A percentile compares a stretch with the other conserved stretches of the same genome.
Conservation (phyloP, 2,329 filamentous ascomycete species). For the Sporothrix dimorphospora region DNA sequence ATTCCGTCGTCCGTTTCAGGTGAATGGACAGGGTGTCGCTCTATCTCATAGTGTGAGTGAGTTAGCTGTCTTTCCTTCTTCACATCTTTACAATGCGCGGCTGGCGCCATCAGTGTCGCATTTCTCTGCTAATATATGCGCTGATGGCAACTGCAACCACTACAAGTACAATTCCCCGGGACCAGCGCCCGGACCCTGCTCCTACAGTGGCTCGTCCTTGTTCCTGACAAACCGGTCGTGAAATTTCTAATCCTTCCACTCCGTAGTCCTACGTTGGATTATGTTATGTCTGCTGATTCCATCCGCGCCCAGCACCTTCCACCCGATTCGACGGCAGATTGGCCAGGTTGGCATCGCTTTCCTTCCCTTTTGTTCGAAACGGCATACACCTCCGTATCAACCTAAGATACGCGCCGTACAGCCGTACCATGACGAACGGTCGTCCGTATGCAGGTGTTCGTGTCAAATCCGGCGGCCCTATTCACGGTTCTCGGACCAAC, state of each 20-base stretch:
- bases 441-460: not conserved
- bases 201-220: not conserved
- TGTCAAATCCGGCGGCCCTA: not conserved
- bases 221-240: conserved; percentile 16
- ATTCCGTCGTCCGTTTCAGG: conserved; percentile 11
- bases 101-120: conserved; percentile 17
- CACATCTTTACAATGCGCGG: not conserved
- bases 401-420: not conserved
- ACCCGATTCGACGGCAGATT: conserved; percentile 5
- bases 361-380: not conserved
- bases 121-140: not conserved
- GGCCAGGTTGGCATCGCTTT: conserved; percentile 4
- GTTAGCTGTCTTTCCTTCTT: too few species aligned
- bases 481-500: too few species aligned
- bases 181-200: not conserved
- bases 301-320: conserved; percentile 16
- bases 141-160: not conserved
- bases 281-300: conserved; percentile 22
- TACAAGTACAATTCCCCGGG: not conserved
- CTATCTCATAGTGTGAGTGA: not conserved
- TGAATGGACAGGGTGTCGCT: conserved; percentile 11
- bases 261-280: too few species aligned
- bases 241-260: conserved; percentile 19
- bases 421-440: conserved; percentile 6
- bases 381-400: not conserved